Evolutionary conservation across 352 stramenopile genomes (phyloP), one percentile per base, ranked within the genome.

Genomic region (Phytophthora lateralis): DNA sequence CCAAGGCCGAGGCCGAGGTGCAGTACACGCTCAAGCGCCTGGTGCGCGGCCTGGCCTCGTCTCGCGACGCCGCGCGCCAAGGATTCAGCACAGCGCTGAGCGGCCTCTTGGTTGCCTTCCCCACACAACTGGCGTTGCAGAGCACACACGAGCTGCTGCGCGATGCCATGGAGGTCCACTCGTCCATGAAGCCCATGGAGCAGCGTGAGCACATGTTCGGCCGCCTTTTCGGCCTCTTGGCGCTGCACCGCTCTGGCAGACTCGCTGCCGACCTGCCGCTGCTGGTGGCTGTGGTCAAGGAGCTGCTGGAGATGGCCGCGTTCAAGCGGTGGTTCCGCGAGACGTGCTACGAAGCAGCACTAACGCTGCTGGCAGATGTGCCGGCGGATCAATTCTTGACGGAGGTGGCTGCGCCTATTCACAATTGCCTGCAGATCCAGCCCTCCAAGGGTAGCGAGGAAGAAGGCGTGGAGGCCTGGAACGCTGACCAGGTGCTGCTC

Each of bases 201-300:
- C 89, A 98, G 75, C 81, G 91, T 49, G 91, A 98, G 57, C 82
- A 95, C 76, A 88, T 96, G 80, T 96, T 98, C 61, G 91, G 91
- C 15, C 88, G 89, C 15, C 72, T 97, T 18, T 96, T 97, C 51
- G 90, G 89, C 5, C 71, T 96, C 52, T 73, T 96, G 46, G 87
- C 89, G 17, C 51, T 98, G 51, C 76, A 91, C 42, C 83, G 86
- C 50, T 95, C 83, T 7, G 84, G 81, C 10, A 74, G 88, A 6
- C 62, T 97, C 27, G 73, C 60, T 14, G 56, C 66, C 6, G 71
- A 87, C 29, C 54, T 75, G 46, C 56, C 60, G 12, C 53, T 82
- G 11, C 63, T 79, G 26, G 71, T 82, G 10, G 59, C 58, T 3
- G 67, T 93, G 15, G 60, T 93, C 39, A 91, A 91, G 61, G 86